A percentile compares a stretch with the other conserved stretches of the same genome.
Conservation (phyloP, 345 rosid species). For the Ricinus communis region DNA sequence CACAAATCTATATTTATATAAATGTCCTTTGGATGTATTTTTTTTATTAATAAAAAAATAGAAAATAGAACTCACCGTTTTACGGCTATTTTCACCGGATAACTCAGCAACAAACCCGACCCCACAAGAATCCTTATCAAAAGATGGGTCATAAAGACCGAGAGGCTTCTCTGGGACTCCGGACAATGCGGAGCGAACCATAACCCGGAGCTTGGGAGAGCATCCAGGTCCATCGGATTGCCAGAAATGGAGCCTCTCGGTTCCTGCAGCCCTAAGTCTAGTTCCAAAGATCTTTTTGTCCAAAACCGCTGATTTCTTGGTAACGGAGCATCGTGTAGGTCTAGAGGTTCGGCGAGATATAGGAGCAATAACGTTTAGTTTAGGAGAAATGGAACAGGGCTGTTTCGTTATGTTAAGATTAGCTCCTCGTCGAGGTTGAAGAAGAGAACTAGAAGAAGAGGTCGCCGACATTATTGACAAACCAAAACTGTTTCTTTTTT, state of each 20-base stretch:
- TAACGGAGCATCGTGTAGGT: conserved; percentile 36
- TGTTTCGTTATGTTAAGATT: conserved; percentile 28
- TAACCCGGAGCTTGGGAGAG: conserved; percentile 65
- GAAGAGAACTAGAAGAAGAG: conserved; percentile 38
- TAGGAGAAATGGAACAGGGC: conserved; percentile 33
- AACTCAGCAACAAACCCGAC: conserved; percentile 97
- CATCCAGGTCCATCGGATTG: conserved; percentile 77
- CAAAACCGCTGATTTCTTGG: conserved; percentile 24
- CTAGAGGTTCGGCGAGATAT: conserved; percentile 22
- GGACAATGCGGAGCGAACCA: conserved; percentile 70
- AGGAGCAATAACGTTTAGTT: conserved; percentile 32
- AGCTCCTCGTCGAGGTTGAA: conserved; percentile 37
- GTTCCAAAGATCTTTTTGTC: conserved; percentile 57
- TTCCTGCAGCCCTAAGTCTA: conserved; percentile 43
- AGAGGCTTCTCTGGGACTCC: conserved; percentile 92
- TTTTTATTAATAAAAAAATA: too few relatives aligned
- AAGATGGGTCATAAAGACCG: conserved; percentile 88
- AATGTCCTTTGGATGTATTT: neutral
- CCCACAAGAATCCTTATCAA: conserved; percentile 97
- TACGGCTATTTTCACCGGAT: conserved; percentile 83
- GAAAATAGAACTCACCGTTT: conserved; percentile 53
- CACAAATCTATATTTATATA: neutral
- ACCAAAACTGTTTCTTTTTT: neutral
- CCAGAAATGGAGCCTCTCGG: conserved; percentile 68
- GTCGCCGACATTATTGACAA: conserved; percentile 53